These are phyloP conservation scores for Cephalotrichum gorgonifer DNA, from an alignment of 2,329 filamentous ascomycete genomes.

Conservation along the genomic window DNA sequence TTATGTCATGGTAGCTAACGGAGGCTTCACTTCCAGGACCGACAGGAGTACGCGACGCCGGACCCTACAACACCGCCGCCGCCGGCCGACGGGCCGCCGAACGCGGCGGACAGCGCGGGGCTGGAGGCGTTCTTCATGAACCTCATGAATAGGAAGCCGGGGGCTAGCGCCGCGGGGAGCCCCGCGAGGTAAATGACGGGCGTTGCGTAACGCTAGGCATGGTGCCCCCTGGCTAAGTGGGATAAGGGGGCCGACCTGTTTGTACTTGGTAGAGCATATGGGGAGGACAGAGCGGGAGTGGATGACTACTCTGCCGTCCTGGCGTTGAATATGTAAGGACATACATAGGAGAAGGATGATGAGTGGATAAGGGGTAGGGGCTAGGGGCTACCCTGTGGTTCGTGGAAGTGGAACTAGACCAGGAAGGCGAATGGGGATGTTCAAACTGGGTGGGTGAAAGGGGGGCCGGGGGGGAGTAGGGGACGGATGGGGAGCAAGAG, in stretches of 20 bases:
- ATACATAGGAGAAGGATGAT: too few relatives aligned
- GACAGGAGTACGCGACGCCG: conserved; percentile 38
- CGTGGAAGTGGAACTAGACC: too few relatives aligned
- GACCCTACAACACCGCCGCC: conserved; percentile 30
- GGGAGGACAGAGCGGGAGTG: neutral
- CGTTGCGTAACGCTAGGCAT: too few relatives aligned
- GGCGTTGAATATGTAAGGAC: too few relatives aligned
- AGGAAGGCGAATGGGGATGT: too few relatives aligned
- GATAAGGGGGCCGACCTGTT: neutral
- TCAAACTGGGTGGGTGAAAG: neutral
- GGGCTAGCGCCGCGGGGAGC: conserved; percentile 6
- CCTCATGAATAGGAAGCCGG: conserved; percentile 43
- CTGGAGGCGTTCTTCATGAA: conserved; percentile 50
- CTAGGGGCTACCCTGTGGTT: too few relatives aligned
- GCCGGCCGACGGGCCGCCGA: conserved; percentile 23
- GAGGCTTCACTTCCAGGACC: conserved; percentile 31
- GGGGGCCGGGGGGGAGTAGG: neutral
- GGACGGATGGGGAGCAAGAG: too few relatives aligned
- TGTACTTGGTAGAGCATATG: too few relatives aligned
- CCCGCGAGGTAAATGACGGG: conserved; percentile 2
- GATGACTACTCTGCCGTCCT: too few relatives aligned
- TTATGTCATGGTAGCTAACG: neutral
- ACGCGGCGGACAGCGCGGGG: conserved; percentile 43
- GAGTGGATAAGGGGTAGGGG: neutral
- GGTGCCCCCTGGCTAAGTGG: too few relatives aligned